Evolutionary conservation across 805 yeast genomes (phyloP), one percentile per base, ranked within the genome.

Genomic region (Teunomyces kruisii): DNA sequence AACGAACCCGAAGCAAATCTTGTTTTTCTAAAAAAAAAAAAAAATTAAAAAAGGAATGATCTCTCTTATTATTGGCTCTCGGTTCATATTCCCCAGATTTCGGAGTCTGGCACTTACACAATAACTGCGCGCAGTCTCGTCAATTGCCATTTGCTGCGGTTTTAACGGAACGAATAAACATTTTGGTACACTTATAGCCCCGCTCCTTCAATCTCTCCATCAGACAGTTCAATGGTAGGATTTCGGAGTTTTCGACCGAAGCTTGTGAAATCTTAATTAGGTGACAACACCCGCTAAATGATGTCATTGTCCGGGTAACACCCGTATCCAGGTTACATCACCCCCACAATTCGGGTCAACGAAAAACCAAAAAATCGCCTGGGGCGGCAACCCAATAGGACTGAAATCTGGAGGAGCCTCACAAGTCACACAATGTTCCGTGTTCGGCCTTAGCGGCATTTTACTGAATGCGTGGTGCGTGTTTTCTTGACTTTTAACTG

Each of bases 1-100:
- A 35, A 9, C 13, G 27, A 35, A 19, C 12, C 38, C 38, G 38
- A 22, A 35, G 28, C 28, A 35, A 35, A 35, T 35, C 28, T 35
- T 35, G 13, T 24, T 36, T 36, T 36, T 36, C 17, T 16, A 12
- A 10, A 38, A 27, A 38, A 38, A 38, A 33, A 33, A 35, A 35
- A 35, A 9, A 37, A 14, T 15, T 17, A 26, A 33, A 33, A 35
- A 35, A 35, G 9, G 28, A n/a, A 35, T 22, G 38, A 35, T 35
- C 38, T 26, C 22, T 29, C 30, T 14, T 26, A 16, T 37, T 37
- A 37, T 26, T 37, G 40, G 40, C 31, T 28, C 40, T 22, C 38
- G 38, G 38, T 19, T 17, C 38, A 19, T 17, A 40, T 50, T 50
- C 53, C 53, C 53, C 53, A 50, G 53, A 47, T 50, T 50, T 50